These are phyloP conservation scores for Podochytrium sp. DNA, from an alignment of 192 early-diverging fungal species.

Conservation along the genomic window DNA sequence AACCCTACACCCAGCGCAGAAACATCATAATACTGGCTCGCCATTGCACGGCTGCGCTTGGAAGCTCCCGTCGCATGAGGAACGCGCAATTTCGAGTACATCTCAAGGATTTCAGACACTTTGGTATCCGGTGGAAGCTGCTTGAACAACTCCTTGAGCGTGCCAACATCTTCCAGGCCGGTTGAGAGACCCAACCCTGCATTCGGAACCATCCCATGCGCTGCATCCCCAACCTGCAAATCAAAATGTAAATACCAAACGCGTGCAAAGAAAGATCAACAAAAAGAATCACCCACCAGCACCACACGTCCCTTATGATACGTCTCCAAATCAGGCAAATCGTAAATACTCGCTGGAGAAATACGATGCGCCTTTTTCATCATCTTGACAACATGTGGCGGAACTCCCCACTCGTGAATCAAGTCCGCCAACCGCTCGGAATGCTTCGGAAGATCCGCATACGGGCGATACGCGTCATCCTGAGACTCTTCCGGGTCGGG, in stretches of 20 bases:
- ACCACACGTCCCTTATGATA: constrained; percentile 16
- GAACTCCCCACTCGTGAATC: background rate
- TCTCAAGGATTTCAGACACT: background rate
- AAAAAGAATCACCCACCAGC: constrained; percentile 22
- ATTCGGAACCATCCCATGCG: constrained; percentile 35
- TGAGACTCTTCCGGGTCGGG: no score
- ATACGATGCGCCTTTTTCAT: background rate
- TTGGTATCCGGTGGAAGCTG: background rate
- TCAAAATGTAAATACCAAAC: no score
- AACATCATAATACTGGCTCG: background rate
- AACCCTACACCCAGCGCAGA: background rate
- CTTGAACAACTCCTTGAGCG: constrained; percentile 20
- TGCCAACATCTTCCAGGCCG: constrained; percentile 33
- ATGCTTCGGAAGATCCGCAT: background rate
- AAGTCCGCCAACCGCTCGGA: background rate
- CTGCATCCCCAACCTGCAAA: constrained; percentile 30
- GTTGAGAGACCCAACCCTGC: constrained; percentile 26
- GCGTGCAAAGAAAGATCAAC: no score
- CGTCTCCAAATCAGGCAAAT: background rate
- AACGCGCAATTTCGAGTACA: constrained; percentile 5
- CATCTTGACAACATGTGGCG: background rate
- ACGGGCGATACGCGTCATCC: background rate
- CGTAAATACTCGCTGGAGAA: constrained; percentile 11
- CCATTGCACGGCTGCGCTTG: constrained; percentile 1
- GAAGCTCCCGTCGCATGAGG: constrained; percentile 6